A percentile compares a stretch with the other conserved stretches of the same genome.
These are phyloP conservation scores for Talaromyces funiculosus DNA, from an alignment of 2,329 filamentous ascomycete genomes.

Conservation along the genomic window DNA sequence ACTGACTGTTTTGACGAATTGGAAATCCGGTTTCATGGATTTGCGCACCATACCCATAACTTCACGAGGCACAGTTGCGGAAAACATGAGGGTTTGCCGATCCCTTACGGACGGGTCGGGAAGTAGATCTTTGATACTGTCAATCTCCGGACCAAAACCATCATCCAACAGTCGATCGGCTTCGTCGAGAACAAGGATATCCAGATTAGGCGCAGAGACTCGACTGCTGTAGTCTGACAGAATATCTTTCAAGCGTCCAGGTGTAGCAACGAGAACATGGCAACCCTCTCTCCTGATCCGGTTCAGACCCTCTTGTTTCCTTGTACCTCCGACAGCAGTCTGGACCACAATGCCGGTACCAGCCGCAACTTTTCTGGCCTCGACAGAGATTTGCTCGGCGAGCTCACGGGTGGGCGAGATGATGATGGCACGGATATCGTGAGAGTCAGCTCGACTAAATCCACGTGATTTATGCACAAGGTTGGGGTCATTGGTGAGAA, in stretches of 20 bases:
- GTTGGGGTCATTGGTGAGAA: slow-evolving; percentile 57
- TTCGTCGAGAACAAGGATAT: slow-evolving; percentile 59
- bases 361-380: slow-evolving; percentile 63
- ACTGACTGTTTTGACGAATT: slow-evolving; percentile 83
- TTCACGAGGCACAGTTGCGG: slow-evolving; percentile 80
- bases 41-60: slow-evolving; percentile 73
- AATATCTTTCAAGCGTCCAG: slow-evolving; percentile 79
- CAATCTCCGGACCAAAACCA: slow-evolving; percentile 62
- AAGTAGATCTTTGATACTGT: slow-evolving; percentile 55
- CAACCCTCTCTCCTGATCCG: slow-evolving; percentile 70
- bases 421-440: slow-evolving; percentile 55
- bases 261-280: slow-evolving; percentile 84
- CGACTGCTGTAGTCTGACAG: slow-evolving; percentile 60
- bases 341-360: slow-evolving; percentile 64
- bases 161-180: slow-evolving; percentile 63
- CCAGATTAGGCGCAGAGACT: slow-evolving; percentile 58
- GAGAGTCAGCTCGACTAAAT: slow-evolving; percentile 21
- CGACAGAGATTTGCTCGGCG: slow-evolving; percentile 60
- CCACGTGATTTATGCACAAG: slow-evolving; percentile 40
- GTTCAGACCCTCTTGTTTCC: slow-evolving; percentile 63
- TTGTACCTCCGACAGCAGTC: slow-evolving; percentile 86
- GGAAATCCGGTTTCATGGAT: slow-evolving; percentile 76
- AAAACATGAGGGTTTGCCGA: slow-evolving; percentile 91
- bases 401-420: slow-evolving; percentile 60
- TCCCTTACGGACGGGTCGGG: slow-evolving; percentile 59